Base-by-base conservation (phyloP, 208 protist genomes). In the Acanthamoeba castellanii region DNA sequence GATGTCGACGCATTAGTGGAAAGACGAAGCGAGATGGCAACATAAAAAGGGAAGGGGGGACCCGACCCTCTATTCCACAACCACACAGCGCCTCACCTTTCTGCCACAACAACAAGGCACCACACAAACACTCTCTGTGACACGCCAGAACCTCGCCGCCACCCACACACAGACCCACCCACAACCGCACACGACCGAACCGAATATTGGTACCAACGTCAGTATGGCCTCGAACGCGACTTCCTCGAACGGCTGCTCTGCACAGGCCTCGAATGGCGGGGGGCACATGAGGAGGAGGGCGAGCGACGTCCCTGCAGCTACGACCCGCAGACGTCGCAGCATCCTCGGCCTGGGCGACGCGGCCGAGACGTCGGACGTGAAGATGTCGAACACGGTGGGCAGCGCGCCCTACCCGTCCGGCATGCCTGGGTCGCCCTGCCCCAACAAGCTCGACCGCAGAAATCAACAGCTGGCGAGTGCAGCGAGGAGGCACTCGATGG, bases 401-500 rank as follows among this genome's bases (percentile, higher is more conserved):
- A 47, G 70, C 37, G 37, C 70, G n/a, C 70, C 70, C 34, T 81
- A 81, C 37, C 70, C 70, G 30, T 27, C 70, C 16, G 70, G 70
- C 6, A 45, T 32, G 30, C 70, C 70, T 0, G 70, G 70, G 34
- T 50, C 34, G 30, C 70, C 70, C 32, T 81, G 70, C 37, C 70
- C 70, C 70, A 81, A 81, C 70, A 81, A 81, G 70, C 70, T 81
- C 70, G 70, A 81, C 70, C 70, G 70, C 70, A 34, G 70, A 20
- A 47, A 20, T 20, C 30, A 34, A 20, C 70, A 81, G 34, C 8
- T 81, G 70, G 70, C 70, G 16, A 11, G 8, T 0, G 70, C 70
- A 8, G 34, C 34, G 16, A 81, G 70, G 70, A 25, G 61, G 25
- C 70, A 81, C 30, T 81, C 70, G 16, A 45, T 45, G 25, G 34